These are phyloP conservation scores for Russula griseocarnosa DNA, from an alignment of 768 basidiomycete genomes.

Conservation along the genomic window DNA sequence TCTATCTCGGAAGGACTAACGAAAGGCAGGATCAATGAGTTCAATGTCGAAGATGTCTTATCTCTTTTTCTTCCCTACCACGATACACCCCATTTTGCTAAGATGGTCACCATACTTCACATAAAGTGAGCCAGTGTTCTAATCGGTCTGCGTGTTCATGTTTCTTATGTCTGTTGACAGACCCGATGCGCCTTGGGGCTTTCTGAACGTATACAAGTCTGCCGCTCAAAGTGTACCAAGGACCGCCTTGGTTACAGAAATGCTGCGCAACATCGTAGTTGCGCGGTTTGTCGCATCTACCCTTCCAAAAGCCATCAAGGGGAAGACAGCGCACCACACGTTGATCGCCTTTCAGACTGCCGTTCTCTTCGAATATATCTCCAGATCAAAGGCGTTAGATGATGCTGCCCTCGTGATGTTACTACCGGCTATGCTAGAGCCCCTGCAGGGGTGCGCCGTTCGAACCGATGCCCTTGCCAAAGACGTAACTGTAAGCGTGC, in stretches of 20 bases:
- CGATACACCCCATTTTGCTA: constrained; percentile 89
- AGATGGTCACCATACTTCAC: constrained; percentile 84
- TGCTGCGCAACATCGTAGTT: constrained; percentile 66
- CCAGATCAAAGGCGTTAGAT: constrained; percentile 50
- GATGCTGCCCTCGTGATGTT: constrained; percentile 64
- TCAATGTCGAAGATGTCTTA: constrained; percentile 78
- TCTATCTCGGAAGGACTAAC: background rate
- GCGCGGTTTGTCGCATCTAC: constrained; percentile 67
- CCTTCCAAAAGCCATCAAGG: constrained; percentile 55
- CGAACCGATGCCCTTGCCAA: constrained; percentile 31
- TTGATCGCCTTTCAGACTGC: constrained; percentile 81
- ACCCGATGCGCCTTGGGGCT: constrained; percentile 58
- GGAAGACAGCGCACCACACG: constrained; percentile 49
- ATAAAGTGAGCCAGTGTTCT: constrained; percentile 49
- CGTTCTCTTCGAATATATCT: constrained; percentile 74
- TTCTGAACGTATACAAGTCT: constrained; percentile 71
- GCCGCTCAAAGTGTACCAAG: constrained; percentile 74
- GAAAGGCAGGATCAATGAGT: constrained; percentile 74
- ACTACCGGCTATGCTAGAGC: constrained; percentile 59
- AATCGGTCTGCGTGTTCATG: background rate
- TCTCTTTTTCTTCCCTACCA: constrained; percentile 90
- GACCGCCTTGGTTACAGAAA: constrained; percentile 66
- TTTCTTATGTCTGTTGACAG: constrained; percentile 37
- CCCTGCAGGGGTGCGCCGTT: constrained; percentile 39
- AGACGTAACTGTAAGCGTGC: constrained; percentile 52